A percentile compares a stretch with the other conserved stretches of the same genome.
These are phyloP conservation scores for Aspergillus sclerotiicarbonarius DNA, from an alignment of 495 filamentous ascomycete genomes.

Conservation along the genomic window DNA sequence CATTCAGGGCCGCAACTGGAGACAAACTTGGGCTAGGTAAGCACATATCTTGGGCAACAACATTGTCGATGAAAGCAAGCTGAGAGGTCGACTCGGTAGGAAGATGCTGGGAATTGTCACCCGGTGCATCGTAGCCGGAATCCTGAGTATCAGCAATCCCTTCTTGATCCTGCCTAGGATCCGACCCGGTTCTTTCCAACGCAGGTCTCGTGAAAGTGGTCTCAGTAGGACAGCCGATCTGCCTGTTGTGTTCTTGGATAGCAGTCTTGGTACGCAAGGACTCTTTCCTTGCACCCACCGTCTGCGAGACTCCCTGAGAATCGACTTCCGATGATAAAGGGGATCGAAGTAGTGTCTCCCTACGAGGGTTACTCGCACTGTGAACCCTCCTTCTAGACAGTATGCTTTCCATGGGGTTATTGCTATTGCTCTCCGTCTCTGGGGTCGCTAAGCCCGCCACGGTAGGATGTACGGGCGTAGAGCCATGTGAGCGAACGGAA, in stretches of 20 bases:
- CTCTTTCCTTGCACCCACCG: slow-evolving; percentile 19
- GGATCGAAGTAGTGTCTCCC: slow-evolving; percentile 36
- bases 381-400: slow-evolving; percentile 34
- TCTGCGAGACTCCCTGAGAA: slow-evolving; percentile 18
- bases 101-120: slow-evolving; percentile 21
- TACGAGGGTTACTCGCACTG: slow-evolving; percentile 33
- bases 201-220: slow-evolving; percentile 11
- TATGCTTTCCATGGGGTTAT: slow-evolving; percentile 27
- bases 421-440: slow-evolving; percentile 39
- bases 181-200: slow-evolving; percentile 11
- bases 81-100: slow-evolving; percentile 29
- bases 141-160: slow-evolving; percentile 23
- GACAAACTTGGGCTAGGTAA: slow-evolving; percentile 93
- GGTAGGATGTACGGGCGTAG: slow-evolving; percentile 27
- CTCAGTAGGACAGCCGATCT: slow-evolving; percentile 12
- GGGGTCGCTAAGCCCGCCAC: slow-evolving; percentile 42
- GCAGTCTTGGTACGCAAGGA: slow-evolving; percentile 11
- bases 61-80: slow-evolving; percentile 49
- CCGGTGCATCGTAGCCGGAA: slow-evolving; percentile 23
- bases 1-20: slow-evolving; percentile 78
- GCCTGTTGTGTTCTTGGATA: slow-evolving; percentile 17
- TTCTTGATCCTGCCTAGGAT: slow-evolving; percentile 9
- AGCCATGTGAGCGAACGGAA: slow-evolving; percentile 33
- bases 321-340: slow-evolving; percentile 41
- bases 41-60: slow-evolving; percentile 79